Evolutionary conservation across 1,284 basidiomycete genomes (phyloP), one percentile per base, ranked within the genome.

Genomic region (Cryptococcus sp.): DNA sequence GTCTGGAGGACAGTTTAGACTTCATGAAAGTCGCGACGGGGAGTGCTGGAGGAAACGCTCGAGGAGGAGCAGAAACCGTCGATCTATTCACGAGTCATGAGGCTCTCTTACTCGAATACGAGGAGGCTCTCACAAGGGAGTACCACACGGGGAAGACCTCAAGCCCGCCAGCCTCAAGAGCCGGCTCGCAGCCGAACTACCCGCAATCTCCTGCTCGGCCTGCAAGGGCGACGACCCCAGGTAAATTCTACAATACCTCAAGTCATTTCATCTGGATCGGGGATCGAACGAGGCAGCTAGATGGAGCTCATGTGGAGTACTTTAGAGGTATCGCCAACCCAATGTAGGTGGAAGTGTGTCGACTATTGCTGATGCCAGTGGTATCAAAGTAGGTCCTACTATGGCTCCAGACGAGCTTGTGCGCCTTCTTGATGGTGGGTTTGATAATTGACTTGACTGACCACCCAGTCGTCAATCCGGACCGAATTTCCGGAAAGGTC

Each of bases 231-330:
- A 47, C 52, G 14, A 15, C 46, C 6, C 15, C 37, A 33, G 52
- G 50, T 8, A 73, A 70, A 57, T 71, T 58, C 60, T 75, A 76
- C 64, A 77, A 76, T 59, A 62, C 68, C 6, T 90, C 90, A 5
- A 89, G 90, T 4, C 94, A 96, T 73, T 95, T 95, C 76, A 78
- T 98, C 57, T 98, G 95, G 95, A 89, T 98, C 53, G 95, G 95
- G 0, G 95, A 98, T 77, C 84, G 95, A 49, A 98, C 95, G n/a
- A 80, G 95, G 46, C 90, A 96, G 76, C 78, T 97, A 3, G 84
- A 86, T 58, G 92, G 92, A 14, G 95, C 94, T 1, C 95, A 98
- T 71, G 86, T 97, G 35, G 95, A 98, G 78, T 95, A 94, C 76
- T 94, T 95, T 76, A 80, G 91, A 49, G 92, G 94, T 4, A 90